Conservation (phyloP, 495 filamentous ascomycete species). For the Aspergillus egyptiacus region DNA sequence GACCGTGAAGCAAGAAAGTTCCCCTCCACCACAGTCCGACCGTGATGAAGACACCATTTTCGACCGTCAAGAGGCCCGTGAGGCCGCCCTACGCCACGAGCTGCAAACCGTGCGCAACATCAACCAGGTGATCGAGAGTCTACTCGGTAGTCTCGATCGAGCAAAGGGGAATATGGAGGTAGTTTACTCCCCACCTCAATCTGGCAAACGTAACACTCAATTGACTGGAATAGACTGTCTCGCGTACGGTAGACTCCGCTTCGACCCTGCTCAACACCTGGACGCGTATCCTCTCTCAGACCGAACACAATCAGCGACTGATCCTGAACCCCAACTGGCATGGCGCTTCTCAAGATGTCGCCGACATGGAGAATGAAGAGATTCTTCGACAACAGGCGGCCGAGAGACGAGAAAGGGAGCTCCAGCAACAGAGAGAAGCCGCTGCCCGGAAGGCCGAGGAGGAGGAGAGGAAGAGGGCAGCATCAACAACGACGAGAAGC, state of each 20-base stretch:
- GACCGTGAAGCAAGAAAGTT: constrained; percentile 29
- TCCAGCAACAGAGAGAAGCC: constrained; percentile 68
- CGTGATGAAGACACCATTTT: constrained; percentile 52
- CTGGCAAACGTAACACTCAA: background rate
- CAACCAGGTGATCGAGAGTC: constrained; percentile 79
- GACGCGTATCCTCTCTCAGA: constrained; percentile 92
- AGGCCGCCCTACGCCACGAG: constrained; percentile 68
- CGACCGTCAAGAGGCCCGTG: constrained; percentile 63
- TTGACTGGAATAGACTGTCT: constrained; percentile 59
- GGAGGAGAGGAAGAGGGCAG: constrained; percentile 53
- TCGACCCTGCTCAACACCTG: constrained; percentile 92
- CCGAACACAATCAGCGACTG: constrained; percentile 91
- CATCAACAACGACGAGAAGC: constrained; percentile 42
- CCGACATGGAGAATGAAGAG: constrained; percentile 74
- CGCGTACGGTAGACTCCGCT: constrained; percentile 77
- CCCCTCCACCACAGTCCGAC: constrained; percentile 29
- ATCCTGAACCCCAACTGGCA: constrained; percentile 87
- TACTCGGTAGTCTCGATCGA: constrained; percentile 70
- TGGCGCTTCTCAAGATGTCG: constrained; percentile 76
- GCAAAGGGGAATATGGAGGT: constrained; percentile 92
- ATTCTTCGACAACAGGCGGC: constrained; percentile 62
- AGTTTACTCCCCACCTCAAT: constrained; percentile 18
- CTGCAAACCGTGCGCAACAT: constrained; percentile 76
- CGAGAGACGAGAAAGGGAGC: constrained; percentile 66
- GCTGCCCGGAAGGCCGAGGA: constrained; percentile 64